Base-by-base conservation (phyloP, 1,284 basidiomycete genomes). In the Neotropicomus parvogracilis region DNA sequence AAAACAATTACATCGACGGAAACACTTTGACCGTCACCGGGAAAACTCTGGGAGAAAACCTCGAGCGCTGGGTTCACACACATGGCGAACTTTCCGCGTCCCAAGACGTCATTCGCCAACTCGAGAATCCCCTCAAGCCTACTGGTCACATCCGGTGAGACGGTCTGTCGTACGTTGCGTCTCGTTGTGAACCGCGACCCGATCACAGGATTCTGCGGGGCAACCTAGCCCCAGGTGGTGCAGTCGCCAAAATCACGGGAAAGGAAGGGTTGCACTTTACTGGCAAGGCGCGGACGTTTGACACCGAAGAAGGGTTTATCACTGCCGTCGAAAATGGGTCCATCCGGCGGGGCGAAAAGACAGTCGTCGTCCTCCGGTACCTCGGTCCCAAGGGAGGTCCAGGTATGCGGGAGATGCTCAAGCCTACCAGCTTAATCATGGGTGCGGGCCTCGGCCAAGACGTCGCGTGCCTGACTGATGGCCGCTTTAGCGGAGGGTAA, bases 331-430 rank as follows among this genome's bases (percentile, higher is more conserved):
- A 91, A 63, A 79, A 72, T 49, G 88, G 88, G 32, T 79, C 80
- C 13, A 86, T 94, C 70, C 86, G 84, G 65, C 82, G 84, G 64
- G 91, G 90, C 11, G 88, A 91, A 70, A 93, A 93, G 75, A 91
- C 88, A 0, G 89, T 95, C n/a, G 85, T 87, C 50, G 84, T 95
- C 46, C 75, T 95, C 60, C 78, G 92, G 41, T 95, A 95, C 64
- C 80, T 94, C 54, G 91, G 91, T 40, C 91, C 91, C 33, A 86
- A 88, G 69, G 92, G 91, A 50, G 92, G 91, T 46, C 92, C 91
- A 38, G 90, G 92, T 45, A 95, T 95, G 91, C 92, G 90, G 38
- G 91, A 95, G 72, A 95, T 95, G 92, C 77, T 95, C 46, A 94
- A 94, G 63, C 89, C 90, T 13, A 93, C 90, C 21, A 88, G 87